Base-by-base conservation (phyloP, 176 grass and related monocot species). In the Tuctoria greenei region DNA sequence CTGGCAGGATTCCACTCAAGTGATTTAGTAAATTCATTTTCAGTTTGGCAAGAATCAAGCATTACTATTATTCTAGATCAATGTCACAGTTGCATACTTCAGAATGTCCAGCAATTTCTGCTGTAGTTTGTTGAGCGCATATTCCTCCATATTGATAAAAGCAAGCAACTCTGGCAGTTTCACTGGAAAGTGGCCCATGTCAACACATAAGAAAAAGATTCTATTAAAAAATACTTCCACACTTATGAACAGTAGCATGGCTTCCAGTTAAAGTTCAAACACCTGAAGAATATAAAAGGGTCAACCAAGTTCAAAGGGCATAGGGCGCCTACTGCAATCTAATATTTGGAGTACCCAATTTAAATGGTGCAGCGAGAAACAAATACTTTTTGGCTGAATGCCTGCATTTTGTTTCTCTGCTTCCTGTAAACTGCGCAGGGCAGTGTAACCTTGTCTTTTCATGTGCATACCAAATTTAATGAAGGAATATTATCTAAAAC, bases 111-210 rank as follows among this genome's bases (percentile, higher is more conserved):
- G 71, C 73, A 94, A 72, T 64, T 92, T 98, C 69, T 84, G 59
- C 75, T 97, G 91, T 67, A 98, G 80, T 61, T 92, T 98, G 76
- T 71, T 85, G 13, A 90, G 79, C 8, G 91, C 88, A 46, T 98
- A 86, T 76, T 98, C 88, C 67, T 98, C 95, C 95, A 98, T 92
- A 61, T 84, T 98, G 63, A 98, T 91, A 82, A 69, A 87, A 44
- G 84, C 36, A 64, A 97, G 95, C 73, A 97, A 71, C 83, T 97
- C 95, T 42, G 95, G 95, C 64, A 97, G 81, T 75, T 97, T 97
- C 52, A 97, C 95, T 97, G 79, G 43, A 83, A 85, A 81, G 14
- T 27, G 10, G 36, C 7, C 61, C 47, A 55, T 75, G 67, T 10
- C 2, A 82, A 46, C 13, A 54, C 7, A 54, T 72, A n/a, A n/a